These are phyloP conservation scores for Fusarium sp. DNA, from an alignment of 2,329 filamentous ascomycete species.

Conservation along the genomic window DNA sequence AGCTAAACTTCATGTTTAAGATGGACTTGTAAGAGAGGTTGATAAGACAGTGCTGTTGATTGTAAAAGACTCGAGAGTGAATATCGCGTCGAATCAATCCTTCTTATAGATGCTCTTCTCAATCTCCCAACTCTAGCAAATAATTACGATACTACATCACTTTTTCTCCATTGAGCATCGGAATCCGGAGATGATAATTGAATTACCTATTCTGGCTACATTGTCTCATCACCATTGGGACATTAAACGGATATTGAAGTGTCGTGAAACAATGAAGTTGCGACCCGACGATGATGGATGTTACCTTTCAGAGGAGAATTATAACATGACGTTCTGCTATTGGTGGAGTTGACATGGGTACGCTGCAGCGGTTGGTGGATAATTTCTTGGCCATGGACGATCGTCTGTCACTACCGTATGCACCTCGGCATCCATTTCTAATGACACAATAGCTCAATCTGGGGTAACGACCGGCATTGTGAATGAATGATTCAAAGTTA, in stretches of 20 bases:
- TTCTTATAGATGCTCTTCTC: too few relatives aligned
- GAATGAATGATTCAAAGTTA: too few relatives aligned
- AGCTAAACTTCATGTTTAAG: slow-evolving; percentile 33
- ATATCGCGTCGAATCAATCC: too few relatives aligned
- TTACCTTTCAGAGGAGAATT: neutral
- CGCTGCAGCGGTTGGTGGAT: neutral
- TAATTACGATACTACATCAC: neutral
- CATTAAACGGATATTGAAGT: neutral
- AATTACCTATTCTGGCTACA: slow-evolving; percentile 18
- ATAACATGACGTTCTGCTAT: neutral
- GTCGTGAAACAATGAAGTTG: slow-evolving; percentile 16
- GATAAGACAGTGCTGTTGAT: too few relatives aligned
- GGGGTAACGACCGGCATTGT: neutral
- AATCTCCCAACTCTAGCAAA: rapidly evolving
- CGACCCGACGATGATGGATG: neutral
- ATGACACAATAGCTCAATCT: too few relatives aligned
- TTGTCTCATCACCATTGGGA: neutral
- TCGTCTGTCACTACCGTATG: neutral
- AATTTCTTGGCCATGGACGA: neutral
- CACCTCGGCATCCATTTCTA: neutral
- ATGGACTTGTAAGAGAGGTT: neutral
- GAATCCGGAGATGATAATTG: neutral
- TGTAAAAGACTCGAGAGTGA: too few relatives aligned
- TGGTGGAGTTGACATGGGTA: slow-evolving; percentile 15
- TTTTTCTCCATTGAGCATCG: slow-evolving; percentile 18